Evolutionary conservation across 2,329 filamentous ascomycete species (phyloP).

Genomic region (Fusarium sp.): DNA sequence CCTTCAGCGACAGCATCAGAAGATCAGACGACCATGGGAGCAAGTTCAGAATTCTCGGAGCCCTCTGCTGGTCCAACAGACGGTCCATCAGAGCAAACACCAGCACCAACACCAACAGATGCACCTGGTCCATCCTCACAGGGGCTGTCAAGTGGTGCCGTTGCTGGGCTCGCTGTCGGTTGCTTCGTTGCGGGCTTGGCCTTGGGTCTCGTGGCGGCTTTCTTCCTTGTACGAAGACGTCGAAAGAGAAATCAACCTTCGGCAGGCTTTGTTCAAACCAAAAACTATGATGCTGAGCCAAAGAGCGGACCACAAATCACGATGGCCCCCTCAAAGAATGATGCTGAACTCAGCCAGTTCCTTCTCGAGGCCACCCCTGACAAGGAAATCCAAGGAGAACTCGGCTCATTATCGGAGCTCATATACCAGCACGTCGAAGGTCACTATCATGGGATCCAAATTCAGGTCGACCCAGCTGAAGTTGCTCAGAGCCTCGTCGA

Average conservation of each 20-base stretch:
- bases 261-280: neutral
- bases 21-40: too few relatives aligned
- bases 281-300: neutral
- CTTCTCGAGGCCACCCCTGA: constrained; percentile 53
- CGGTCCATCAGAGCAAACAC: too few relatives aligned
- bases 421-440: constrained; percentile 55
- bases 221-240: constrained; percentile 43
- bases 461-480: too few relatives aligned
- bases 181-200: constrained; percentile 46
- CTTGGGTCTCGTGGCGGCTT: constrained; percentile 42
- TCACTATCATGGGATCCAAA: constrained; percentile 51
- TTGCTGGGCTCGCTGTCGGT: constrained; percentile 48
- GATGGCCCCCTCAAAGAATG: constrained; percentile 22
- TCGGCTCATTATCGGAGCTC: constrained; percentile 50
- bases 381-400: constrained; percentile 49
- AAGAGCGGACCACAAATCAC: constrained; percentile 21
- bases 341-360: constrained; percentile 50
- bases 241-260: neutral
- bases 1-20: too few relatives aligned
- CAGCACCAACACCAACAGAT: neutral
- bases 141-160: constrained; percentile 29
- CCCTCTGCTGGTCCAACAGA: too few relatives aligned
- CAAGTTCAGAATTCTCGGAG: too few relatives aligned
- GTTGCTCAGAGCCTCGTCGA: constrained; percentile 37
- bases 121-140: neutral